Conservation (phyloP, 768 basidiomycete species). For the Hypholoma fasciculare region DNA sequence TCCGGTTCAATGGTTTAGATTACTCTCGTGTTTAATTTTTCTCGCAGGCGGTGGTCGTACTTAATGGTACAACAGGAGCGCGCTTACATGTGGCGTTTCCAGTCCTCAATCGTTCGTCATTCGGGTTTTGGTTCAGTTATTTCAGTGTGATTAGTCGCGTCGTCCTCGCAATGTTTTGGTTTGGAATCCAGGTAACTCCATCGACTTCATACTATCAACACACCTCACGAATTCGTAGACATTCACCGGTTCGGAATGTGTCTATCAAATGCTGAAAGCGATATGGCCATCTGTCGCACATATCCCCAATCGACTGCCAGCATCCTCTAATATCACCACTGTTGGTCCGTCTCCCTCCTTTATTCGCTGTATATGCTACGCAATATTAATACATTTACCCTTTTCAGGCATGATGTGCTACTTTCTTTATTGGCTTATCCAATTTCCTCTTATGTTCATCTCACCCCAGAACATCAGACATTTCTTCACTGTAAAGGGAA, state of each 20-base stretch:
- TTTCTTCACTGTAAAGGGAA: conserved; percentile 70
- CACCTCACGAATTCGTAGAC: conserved; percentile 29
- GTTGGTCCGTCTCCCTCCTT: conserved; percentile 37
- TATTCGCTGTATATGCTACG: not conserved
- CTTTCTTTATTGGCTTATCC: conserved; percentile 76
- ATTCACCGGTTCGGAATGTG: conserved; percentile 66
- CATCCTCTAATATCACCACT: conserved; percentile 61
- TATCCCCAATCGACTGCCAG: conserved; percentile 64
- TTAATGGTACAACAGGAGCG: conserved; percentile 80
- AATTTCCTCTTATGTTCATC: conserved; percentile 73
- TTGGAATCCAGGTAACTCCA: conserved; percentile 62
- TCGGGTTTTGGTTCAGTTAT: conserved; percentile 90
- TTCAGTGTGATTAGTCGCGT: conserved; percentile 80
- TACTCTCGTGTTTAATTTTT: not conserved
- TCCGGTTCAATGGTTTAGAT: not conserved
- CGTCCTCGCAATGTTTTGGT: conserved; percentile 82
- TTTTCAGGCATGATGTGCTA: conserved; percentile 68
- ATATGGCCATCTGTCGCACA: conserved; percentile 75
- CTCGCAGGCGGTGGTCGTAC: conserved; percentile 52
- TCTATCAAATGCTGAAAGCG: conserved; percentile 82
- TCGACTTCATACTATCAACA: not conserved
- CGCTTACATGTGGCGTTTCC: conserved; percentile 76
- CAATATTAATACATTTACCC: not conserved
- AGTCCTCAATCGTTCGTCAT: conserved; percentile 80
- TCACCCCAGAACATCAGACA: conserved; percentile 78